Evolutionary conservation across 139 green algal genomes (phyloP), one percentile per base, ranked within the genome.

Genomic region (Chlorella sp.): DNA sequence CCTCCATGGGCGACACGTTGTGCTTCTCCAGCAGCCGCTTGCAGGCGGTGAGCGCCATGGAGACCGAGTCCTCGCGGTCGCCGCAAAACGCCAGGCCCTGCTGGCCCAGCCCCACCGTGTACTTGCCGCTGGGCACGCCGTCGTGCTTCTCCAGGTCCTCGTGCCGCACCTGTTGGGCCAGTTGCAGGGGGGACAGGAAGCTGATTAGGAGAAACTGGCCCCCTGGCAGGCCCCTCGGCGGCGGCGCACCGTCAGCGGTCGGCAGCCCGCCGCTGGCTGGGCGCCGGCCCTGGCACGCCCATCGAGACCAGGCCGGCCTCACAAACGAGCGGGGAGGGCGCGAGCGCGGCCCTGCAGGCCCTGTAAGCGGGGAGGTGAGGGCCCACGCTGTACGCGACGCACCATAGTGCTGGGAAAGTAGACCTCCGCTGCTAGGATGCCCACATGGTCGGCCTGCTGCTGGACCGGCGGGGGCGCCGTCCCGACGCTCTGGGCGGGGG

Each of bases 41-140:
- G 34, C 94, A 84, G 3, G 80, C 94, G 22, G 92, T 97, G 54
- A 97, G 84, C 54, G 88, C 91, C 87, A 97, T 92, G 28, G 93
- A 97, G 24, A 95, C 91, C 0, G 90, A 86, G 62, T 98, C 95
- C 84, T 98, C 95, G 1, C 89, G 62, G 75, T 98, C 95, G 30
- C 74, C 87, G 69, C 83, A 91, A 76, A 97, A 97, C 0, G 89
- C 80, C 83, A 98, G 88, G 7, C 60, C 76, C 43, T 90, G 86
- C 93, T 95, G 95, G 0, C 95, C 95, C 22, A 98, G 88, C 0
- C 95, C 95, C 1, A 90, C 30, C 1, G 94, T 98, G 91, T 98
- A 98, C 84, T 98, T 98, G 34, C 95, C 95, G 8, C 38, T 43
- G 0, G 72, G 48, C 65, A 92, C 94, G 43, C 88, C 88, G 62